A percentile compares a stretch with the other conserved stretches of the same genome.
Conservation (phyloP, 2,329 filamentous ascomycete genomes). For the Neonectria punicea region DNA sequence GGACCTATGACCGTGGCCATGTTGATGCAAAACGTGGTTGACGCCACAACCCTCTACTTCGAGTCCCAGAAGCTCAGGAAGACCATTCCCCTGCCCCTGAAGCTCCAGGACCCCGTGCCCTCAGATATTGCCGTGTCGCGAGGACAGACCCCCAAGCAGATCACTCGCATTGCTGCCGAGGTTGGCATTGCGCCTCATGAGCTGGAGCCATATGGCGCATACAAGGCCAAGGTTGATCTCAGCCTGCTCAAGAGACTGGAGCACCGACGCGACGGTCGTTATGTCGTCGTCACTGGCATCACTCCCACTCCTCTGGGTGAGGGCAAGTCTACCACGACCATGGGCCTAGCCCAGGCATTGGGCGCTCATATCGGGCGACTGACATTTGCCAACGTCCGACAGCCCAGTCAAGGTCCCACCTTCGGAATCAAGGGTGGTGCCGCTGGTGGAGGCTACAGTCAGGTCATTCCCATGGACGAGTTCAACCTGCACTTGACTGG, state of each 20-base stretch:
- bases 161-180: constrained; percentile 85
- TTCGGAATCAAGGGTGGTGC: constrained; percentile 99
- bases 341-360: constrained; percentile 92
- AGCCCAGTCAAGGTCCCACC: constrained; percentile 96
- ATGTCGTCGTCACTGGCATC: constrained; percentile 93
- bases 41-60: constrained; percentile 83
- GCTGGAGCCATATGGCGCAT: constrained; percentile 91
- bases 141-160: constrained; percentile 89
- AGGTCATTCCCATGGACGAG: constrained; percentile 99
- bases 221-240: constrained; percentile 96
- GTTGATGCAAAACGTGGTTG: constrained; percentile 94
- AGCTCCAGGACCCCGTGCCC: constrained; percentile 83
- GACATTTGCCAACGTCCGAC: constrained; percentile 95
- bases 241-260: constrained; percentile 82
- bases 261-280: constrained; percentile 89
- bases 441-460: constrained; percentile 96
- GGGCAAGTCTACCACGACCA: constrained; percentile 97
- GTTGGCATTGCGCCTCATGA: constrained; percentile 89
- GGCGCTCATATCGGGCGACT: constrained; percentile 88
- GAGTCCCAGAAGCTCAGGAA: constrained; percentile 83
- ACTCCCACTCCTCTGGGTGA: constrained; percentile 96
- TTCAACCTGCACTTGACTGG: constrained; percentile 98
- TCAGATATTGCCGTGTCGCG: constrained; percentile 95
- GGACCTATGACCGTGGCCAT: constrained; percentile 99
- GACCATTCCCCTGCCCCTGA: constrained; percentile 85